These are phyloP conservation scores for Firmiana major DNA, from an alignment of 345 rosid genomes.

Conservation along the genomic window DNA sequence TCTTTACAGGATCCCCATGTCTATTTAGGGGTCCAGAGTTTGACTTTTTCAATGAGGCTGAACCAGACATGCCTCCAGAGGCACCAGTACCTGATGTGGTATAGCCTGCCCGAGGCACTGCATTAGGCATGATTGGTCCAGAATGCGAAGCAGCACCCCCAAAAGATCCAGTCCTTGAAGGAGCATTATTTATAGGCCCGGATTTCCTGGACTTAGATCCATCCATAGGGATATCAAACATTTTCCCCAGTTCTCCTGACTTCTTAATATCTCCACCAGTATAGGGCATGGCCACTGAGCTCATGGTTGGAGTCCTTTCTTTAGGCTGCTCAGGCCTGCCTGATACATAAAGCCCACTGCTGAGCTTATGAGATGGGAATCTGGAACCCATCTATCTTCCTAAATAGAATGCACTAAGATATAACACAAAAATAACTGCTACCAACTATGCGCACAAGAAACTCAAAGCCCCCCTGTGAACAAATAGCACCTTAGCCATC, in stretches of 20 bases:
- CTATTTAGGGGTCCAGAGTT: constrained; percentile 86
- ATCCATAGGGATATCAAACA: constrained; percentile 79
- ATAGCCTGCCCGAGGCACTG: constrained; percentile 59
- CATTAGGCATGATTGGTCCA: constrained; percentile 77
- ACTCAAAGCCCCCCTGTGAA: constrained; percentile 32
- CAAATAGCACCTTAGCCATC: constrained; percentile 7
- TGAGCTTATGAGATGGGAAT: constrained; percentile 84
- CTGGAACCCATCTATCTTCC: constrained; percentile 69
- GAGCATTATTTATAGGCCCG: constrained; percentile 75
- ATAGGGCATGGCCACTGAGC: constrained; percentile 85
- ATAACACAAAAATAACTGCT: constrained; percentile 11
- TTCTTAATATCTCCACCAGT: constrained; percentile 91
- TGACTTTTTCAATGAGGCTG: constrained; percentile 81
- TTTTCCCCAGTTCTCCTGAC: constrained; percentile 90
- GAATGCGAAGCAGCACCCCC: constrained; percentile 78
- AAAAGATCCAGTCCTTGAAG: constrained; percentile 87
- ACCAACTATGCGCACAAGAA: not conserved
- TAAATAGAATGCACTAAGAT: constrained; percentile 13
- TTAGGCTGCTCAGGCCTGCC: constrained; percentile 92
- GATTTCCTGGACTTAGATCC: constrained; percentile 86
- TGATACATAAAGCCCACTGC: constrained; percentile 88
- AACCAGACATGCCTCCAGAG: constrained; percentile 48
- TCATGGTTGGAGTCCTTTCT: constrained; percentile 82
- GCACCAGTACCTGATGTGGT: constrained; percentile 65
- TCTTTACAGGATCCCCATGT: constrained; percentile 89